Evolutionary conservation across 345 rosid genomes (phyloP).

Genomic region (Citrus glauca): DNA sequence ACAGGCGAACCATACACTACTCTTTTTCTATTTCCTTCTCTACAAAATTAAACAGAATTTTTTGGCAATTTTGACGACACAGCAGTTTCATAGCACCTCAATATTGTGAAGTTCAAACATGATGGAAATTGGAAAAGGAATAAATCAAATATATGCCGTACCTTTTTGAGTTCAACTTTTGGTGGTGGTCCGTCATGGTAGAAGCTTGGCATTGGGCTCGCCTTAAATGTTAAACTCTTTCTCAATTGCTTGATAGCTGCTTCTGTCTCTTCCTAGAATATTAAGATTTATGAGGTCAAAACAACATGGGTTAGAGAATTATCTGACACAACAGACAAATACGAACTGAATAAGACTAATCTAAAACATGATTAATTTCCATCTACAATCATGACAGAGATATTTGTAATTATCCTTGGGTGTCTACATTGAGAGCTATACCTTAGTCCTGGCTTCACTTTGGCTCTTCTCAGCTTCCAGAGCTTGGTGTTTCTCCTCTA

Average conservation of each 20-base stretch:
- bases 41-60: background rate
- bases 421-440: slow-evolving; percentile 5
- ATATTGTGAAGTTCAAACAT: background rate
- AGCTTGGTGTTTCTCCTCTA: slow-evolving; percentile 82
- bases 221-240: slow-evolving; percentile 72
- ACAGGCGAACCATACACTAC: slow-evolving; percentile 2
- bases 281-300: background rate
- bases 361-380: background rate
- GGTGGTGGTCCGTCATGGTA: slow-evolving; percentile 87
- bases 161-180: slow-evolving; percentile 81
- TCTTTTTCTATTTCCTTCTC: background rate
- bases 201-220: slow-evolving; percentile 87
- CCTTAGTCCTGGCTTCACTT: slow-evolving; percentile 76
- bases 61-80: background rate
- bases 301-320: slow-evolving; percentile 1
- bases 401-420: background rate
- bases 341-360: background rate
- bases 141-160: slow-evolving; percentile 16
- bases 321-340: slow-evolving; percentile 3
- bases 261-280: slow-evolving; percentile 64
- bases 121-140: background rate
- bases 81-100: background rate
- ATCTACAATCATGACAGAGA: background rate
- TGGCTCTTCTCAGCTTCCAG: slow-evolving; percentile 77
- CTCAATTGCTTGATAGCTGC: slow-evolving; percentile 82